Evolutionary conservation across 2,329 filamentous ascomycete genomes (phyloP).

Genomic region (Alternaria dauci): DNA sequence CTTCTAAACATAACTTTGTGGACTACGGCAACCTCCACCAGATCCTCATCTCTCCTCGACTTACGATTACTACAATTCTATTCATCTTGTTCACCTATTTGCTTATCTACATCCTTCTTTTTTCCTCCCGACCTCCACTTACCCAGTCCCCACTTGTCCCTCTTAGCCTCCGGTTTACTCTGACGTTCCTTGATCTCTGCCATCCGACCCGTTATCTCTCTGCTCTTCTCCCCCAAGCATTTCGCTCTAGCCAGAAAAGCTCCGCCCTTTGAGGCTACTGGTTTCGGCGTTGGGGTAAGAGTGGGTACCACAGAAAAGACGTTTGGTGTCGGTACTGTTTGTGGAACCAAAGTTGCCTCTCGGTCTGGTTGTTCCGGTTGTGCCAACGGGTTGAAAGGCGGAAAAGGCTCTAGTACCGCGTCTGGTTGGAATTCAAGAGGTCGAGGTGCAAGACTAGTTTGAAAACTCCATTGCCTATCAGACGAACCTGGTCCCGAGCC

Average conservation of each 20-base stretch:
- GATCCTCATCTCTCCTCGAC: neutral
- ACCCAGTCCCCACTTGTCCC: neutral
- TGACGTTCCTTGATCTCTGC: neutral
- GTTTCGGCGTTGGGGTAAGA: neutral
- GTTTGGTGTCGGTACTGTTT: neutral
- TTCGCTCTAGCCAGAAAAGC: neutral
- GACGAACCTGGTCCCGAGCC: neutral
- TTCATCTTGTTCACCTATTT: neutral
- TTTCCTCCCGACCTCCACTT: neutral
- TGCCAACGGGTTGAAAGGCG: neutral
- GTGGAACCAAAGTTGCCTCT: neutral
- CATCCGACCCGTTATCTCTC: neutral
- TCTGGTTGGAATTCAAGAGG: neutral
- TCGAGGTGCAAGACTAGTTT: neutral
- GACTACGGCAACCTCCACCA: neutral
- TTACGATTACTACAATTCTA: neutral
- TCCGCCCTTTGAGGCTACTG: neutral
- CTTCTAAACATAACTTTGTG: too few species aligned
- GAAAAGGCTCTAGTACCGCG: neutral
- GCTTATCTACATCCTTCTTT: neutral
- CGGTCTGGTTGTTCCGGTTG: neutral
- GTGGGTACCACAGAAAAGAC: neutral
- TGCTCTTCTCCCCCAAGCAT: neutral
- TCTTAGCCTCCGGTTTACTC: neutral
- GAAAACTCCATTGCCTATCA: neutral